These are phyloP conservation scores for Lepidium campestre DNA, from an alignment of 441 rosid genomes.

Conservation along the genomic window DNA sequence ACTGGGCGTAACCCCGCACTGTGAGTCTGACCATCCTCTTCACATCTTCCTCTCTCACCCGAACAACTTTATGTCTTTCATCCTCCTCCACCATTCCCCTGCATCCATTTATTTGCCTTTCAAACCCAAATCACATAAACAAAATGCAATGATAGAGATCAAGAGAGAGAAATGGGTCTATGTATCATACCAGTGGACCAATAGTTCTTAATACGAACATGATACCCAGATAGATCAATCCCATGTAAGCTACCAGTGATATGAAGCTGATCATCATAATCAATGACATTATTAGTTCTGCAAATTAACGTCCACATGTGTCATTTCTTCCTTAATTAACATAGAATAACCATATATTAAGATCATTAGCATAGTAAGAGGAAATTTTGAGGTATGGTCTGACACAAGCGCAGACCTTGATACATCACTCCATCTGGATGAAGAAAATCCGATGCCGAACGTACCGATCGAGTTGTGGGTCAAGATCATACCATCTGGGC, in stretches of 20 bases:
- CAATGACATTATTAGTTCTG: background rate
- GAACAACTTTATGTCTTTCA: conserved; percentile 34
- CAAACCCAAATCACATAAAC: background rate
- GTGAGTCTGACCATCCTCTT: conserved; percentile 58
- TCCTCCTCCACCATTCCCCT: conserved; percentile 50
- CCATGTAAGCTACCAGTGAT: conserved; percentile 69
- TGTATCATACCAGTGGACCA: conserved; percentile 54
- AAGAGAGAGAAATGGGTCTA: background rate
- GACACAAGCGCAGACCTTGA: conserved; percentile 67
- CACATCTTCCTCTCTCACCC: conserved; percentile 73
- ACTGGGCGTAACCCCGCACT: conserved; percentile 30
- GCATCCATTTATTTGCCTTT: background rate
- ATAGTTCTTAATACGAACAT: conserved; percentile 62
- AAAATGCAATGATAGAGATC: background rate
- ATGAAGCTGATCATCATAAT: conserved; percentile 49
- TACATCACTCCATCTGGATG: conserved; percentile 86
- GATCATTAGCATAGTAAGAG: conserved; percentile 69
- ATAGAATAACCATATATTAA: conserved; percentile 51
- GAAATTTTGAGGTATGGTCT: conserved; percentile 70
- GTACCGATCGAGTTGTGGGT: too few species aligned
- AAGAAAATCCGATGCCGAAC: too few species aligned
- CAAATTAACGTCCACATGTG: background rate
- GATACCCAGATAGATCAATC: conserved; percentile 64
- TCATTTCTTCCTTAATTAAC: background rate
- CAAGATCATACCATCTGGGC: too few species aligned